These are phyloP conservation scores for Talaromyces sp. DNA, from an alignment of 2,329 filamentous ascomycete genomes.

Conservation along the genomic window DNA sequence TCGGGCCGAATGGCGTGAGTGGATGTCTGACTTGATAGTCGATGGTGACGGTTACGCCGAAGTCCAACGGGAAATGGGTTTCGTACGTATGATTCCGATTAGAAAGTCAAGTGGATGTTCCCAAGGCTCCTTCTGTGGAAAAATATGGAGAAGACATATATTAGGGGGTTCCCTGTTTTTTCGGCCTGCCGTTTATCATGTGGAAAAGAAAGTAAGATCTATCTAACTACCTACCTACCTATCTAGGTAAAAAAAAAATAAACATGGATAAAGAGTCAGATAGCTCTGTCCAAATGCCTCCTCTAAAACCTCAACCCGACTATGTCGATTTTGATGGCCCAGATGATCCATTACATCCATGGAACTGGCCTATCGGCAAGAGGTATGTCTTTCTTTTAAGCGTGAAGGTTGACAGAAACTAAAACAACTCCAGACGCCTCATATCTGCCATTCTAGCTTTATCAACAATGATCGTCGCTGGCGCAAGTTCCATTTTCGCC, in stretches of 20 bases:
- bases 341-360: slow-evolving; percentile 15
- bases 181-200: background rate
- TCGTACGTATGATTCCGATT: background rate
- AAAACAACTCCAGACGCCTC: background rate
- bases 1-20: background rate
- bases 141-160: background rate
- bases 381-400: background rate
- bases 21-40: background rate
- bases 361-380: slow-evolving; percentile 12
- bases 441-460: slow-evolving; percentile 13
- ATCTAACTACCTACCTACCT: too few relatives aligned
- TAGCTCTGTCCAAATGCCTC: background rate
- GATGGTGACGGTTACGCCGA: background rate
- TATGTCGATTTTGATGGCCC: slow-evolving; percentile 16
- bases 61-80: background rate
- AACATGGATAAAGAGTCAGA: background rate
- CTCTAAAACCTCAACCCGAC: background rate
- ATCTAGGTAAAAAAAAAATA: background rate
- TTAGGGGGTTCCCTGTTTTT: background rate
- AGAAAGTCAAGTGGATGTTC: background rate
- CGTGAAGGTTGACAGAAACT: background rate
- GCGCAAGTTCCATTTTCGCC: slow-evolving; percentile 14
- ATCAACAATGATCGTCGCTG: slow-evolving; percentile 16
- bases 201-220: background rate
- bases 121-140: background rate